Evolutionary conservation across 2,329 filamentous ascomycete genomes (phyloP).

Genomic region (Botrytis porri): DNA sequence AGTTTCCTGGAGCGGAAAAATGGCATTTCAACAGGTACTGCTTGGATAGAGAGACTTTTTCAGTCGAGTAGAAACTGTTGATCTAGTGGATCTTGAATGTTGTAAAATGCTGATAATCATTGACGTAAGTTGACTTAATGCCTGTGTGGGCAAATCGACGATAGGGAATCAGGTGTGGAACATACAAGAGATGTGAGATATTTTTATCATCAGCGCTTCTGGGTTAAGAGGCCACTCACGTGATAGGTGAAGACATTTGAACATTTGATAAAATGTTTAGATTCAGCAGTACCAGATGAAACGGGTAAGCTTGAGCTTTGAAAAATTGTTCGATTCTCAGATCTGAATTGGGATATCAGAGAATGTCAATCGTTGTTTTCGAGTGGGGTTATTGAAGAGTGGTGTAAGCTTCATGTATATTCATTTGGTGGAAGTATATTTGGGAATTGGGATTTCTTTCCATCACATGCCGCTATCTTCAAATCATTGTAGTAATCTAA

Average conservation of each 20-base stretch:
- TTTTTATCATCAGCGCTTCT: neutral
- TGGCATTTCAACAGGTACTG: no score
- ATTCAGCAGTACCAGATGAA: no score
- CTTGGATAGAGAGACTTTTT: no score
- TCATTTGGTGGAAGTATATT: accelerated
- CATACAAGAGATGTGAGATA: no score
- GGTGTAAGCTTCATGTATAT: neutral
- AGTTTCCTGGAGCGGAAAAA: no score
- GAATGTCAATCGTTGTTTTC: neutral
- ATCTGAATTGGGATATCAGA: neutral
- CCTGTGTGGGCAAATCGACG: no score
- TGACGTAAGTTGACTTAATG: no score
- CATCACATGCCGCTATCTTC: neutral
- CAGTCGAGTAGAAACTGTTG: no score
- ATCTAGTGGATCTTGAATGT: no score
- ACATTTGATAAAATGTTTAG: neutral
- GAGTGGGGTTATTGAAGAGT: neutral
- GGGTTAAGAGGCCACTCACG: neutral
- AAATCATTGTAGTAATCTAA: accelerated
- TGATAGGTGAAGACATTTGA: neutral
- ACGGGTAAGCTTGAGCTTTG: neutral
- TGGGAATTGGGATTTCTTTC: neutral
- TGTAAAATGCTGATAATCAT: no score
- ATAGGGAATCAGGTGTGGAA: no score
- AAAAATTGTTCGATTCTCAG: neutral